A percentile compares a stretch with the other conserved stretches of the same genome.
phyloP scores from a whole-genome alignment of 1,139 yeast species.

The Yamadazyma epiphylla region DNA sequence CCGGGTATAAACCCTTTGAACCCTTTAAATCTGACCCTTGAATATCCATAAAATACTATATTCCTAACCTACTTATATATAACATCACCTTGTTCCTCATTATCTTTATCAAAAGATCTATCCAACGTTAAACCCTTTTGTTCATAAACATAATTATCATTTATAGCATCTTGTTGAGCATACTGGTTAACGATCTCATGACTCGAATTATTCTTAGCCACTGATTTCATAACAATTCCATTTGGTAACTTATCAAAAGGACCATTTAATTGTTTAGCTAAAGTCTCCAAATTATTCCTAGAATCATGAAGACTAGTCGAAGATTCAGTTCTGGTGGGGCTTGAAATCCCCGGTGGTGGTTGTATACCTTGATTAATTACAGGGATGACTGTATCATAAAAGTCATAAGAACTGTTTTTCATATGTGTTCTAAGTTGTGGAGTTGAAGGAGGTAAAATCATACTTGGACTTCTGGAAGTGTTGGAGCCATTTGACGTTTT shows the following conservation, averaged over 20 bases:
- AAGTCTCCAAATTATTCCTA: conserved; percentile 28
- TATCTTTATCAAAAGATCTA: not conserved
- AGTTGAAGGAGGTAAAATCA: not conserved
- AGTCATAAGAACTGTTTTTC: conserved; percentile 30
- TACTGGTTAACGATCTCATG: conserved; percentile 19
- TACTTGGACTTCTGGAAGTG: not conserved
- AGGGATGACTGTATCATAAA: conserved; percentile 43
- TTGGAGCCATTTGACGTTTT: no score
- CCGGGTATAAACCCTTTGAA: no score
- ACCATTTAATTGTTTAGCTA: conserved; percentile 38
- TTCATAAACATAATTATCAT: conserved; percentile 32
- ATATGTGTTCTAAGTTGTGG: not conserved
- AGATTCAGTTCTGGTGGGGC: conserved; percentile 4
- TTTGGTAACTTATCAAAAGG: conserved; percentile 36
- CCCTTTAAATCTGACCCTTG: no score
- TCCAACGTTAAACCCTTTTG: not conserved
- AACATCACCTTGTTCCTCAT: not conserved
- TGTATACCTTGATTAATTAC: conserved; percentile 16
- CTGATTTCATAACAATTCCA: conserved; percentile 16
- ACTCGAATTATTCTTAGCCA: conserved; percentile 18
- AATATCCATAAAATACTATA: no score
- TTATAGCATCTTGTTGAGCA: conserved; percentile 24
- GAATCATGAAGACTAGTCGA: not conserved
- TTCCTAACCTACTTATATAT: not conserved
- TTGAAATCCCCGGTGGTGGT: conserved; percentile 5